Base-by-base conservation (phyloP, 352 stramenopile species). In the Pythium chondricola region DNA sequence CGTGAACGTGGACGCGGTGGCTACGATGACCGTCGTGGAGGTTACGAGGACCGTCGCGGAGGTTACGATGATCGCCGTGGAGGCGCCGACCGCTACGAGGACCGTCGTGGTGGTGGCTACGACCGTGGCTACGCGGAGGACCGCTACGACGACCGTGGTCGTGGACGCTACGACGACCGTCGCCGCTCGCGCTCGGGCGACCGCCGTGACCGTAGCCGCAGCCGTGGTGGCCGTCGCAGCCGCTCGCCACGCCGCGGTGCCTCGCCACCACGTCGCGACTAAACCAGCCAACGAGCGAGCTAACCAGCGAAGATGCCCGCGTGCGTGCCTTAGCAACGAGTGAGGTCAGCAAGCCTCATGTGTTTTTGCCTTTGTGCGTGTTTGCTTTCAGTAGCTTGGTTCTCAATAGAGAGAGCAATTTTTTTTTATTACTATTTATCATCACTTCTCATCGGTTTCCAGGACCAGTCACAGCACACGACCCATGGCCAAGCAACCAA, bases 261-360 rank as follows among this genome's bases (percentile, higher is more conserved):
- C 18, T 60, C 69, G 29, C 57, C 58, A 25, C 52, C 66, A 56
- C 69, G 69, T 58, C 67, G 69, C 58, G 68, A 83, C 43, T 81
- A 83, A 81, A n/a, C n/a, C n/a, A 46, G 38, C 20, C 27, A 44
- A 21, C 16, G 27, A 45, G 47, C 27, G 36, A 53, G 6, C 22
- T 22, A 26, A 27, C 20, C 26, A 39, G 21, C 42, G 45, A 36
- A 13, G 22, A 41, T 43, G 45, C 20, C 20, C 26, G 37, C 8
- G 20, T 22, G 37, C 26, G 37, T 43, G 5, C 10, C 16, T 18
- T 6, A 38, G 36, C 27, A 6, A 10, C 36, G 36, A 25, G 36
- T 21, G 36, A 27, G 18, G 17, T 20, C 20, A 43, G 20, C 10
- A 43, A 22, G 37, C n/a, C n/a, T n/a, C n/a, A n/a, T n/a, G n/a